These are phyloP conservation scores for Dactylonectria estremocensis DNA, from an alignment of 2,329 filamentous ascomycete genomes.

Conservation along the genomic window DNA sequence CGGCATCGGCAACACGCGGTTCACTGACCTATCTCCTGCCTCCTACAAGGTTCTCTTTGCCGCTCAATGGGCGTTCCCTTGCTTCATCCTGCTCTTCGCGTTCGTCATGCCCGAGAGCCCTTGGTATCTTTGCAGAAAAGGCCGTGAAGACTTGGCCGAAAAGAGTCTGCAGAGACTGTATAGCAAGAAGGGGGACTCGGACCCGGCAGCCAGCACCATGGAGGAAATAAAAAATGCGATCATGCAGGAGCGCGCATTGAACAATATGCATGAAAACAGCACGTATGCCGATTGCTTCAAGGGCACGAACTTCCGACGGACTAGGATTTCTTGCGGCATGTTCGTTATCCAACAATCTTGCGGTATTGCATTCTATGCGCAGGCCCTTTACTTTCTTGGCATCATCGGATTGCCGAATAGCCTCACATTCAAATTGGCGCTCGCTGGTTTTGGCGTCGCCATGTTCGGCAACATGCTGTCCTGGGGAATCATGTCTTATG, in stretches of 20 bases:
- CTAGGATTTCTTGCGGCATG: conserved; percentile 18
- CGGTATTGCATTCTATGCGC: conserved; percentile 14
- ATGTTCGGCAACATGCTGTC: conserved; percentile 12
- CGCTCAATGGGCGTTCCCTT: conserved; percentile 16
- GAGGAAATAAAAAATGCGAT: neutral
- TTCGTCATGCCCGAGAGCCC: conserved; percentile 17
- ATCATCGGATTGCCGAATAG: conserved; percentile 7
- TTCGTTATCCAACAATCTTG: conserved; percentile 16
- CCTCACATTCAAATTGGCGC: conserved; percentile 8
- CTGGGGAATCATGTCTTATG: conserved; percentile 16
- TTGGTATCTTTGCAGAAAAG: conserved; percentile 9
- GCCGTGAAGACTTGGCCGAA: neutral
- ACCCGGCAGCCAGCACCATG: neutral
- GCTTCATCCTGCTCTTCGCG: conserved; percentile 12
- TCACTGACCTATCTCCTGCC: neutral
- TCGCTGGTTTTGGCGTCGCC: conserved; percentile 14
- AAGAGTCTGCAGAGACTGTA: neutral
- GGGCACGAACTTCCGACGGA: conserved; percentile 14
- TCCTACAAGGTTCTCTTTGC: conserved; percentile 20
- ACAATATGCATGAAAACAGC: neutral
- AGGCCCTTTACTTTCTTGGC: conserved; percentile 16
- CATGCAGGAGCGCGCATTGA: neutral
- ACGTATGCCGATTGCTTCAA: conserved; percentile 7
- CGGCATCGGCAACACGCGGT: conserved; percentile 19
- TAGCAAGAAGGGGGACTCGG: neutral